Evolutionary conservation across 2,329 filamentous ascomycete genomes (phyloP).

Genomic region (Chaetomiaceae sp.): DNA sequence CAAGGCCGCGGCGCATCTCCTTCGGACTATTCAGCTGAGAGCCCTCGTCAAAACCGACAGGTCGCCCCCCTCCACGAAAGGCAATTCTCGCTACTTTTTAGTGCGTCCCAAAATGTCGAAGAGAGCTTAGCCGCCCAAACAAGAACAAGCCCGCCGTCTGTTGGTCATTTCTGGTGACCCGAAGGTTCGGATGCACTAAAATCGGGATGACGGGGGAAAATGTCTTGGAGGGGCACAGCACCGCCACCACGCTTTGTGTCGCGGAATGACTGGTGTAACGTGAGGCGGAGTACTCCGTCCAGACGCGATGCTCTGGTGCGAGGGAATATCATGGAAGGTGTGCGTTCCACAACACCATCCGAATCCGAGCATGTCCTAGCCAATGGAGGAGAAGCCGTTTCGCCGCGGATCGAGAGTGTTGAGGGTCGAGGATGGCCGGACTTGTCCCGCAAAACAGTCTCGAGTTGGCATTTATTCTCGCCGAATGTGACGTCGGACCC

Average conservation of each 20-base stretch:
- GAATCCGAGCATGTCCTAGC: not conserved
- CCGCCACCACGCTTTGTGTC: constrained; percentile 1
- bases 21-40: not conserved
- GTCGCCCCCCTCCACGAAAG: too few species aligned
- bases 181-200: constrained; percentile 37
- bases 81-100: not conserved
- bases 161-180: constrained; percentile 31
- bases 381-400: not conserved
- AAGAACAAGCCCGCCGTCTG: not conserved
- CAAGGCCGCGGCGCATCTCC: not conserved
- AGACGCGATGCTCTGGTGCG: too few species aligned
- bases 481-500: not conserved
- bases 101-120: not conserved
- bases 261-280: not conserved
- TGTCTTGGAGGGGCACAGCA: constrained; percentile 30
- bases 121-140: not conserved
- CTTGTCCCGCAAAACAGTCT: too few species aligned
- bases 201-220: constrained; percentile 26
- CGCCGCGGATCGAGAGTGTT: too few species aligned
- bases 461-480: constrained; percentile 5
- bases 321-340: too few species aligned
- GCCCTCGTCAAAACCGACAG: not conserved
- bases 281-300: too few species aligned
- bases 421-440: too few species aligned
- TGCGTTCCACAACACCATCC: too few species aligned